Base-by-base conservation (phyloP, 2,329 filamentous ascomycete species). In the Alternaria sp. region DNA sequence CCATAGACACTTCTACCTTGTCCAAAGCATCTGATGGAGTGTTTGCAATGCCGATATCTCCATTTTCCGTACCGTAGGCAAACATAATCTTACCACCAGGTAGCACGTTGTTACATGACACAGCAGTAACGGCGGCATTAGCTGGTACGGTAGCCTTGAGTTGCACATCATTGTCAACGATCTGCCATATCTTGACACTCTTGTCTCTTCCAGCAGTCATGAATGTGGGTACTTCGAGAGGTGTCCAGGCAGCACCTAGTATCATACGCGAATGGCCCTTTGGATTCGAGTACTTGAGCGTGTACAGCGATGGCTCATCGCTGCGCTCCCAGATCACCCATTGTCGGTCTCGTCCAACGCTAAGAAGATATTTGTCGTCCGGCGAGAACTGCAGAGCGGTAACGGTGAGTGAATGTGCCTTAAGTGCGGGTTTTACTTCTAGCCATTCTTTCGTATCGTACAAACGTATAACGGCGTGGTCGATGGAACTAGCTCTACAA, bases 251-350 rank as follows among this genome's bases (percentile, higher is more conserved):
- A 1, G 89, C 91, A 74, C 93, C 93, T 14, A 98, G 84, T 46
- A 99, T 94, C 93, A 99, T 98, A 60, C 95, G 85, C 4, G 91
- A 85, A 78, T 99, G 95, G 0, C 92, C 94, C 79, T 97, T 97
- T 2, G 88, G 86, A 70, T 97, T 93, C 3, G 86, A 83, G 63
- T 89, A 83, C 40, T 87, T 77, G 3, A 90, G 81, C 25, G 77
- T 80, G 71, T 91, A 97, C 14, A 74, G 75, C 5, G 57, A 60
- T 16, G 22, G 70, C 20, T 53, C 49, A 9, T 68, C 72, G 34
- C 80, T 80, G 40, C 88, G 84, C 69, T 87, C 81, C 76, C 94
- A 99, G 1, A 98, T 83, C 0, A 89, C 90, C 93, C 94, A 99
- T 78, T 97, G 92, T 12, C 95, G 85, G 78, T 99, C 95, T 61